Evolutionary conservation across 441 rosid genomes (phyloP).

Genomic region (Sinapis alba): DNA sequence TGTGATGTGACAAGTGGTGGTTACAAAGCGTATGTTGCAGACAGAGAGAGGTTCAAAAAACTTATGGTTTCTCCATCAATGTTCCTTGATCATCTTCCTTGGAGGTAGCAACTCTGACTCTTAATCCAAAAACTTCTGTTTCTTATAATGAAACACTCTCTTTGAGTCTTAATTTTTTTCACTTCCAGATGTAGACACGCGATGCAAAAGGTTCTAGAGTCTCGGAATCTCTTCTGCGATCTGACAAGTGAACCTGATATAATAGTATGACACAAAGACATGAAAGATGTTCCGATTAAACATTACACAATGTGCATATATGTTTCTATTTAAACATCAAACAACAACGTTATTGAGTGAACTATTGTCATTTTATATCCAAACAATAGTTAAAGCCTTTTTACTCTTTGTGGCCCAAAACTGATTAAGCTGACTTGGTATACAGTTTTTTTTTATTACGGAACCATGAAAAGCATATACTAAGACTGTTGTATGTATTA

Average conservation of each 20-base stretch:
- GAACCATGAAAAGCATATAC: no score
- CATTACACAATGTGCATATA: not conserved
- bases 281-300: not conserved
- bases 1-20: slow-evolving; percentile 33
- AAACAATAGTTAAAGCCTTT: not conserved
- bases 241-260: not conserved
- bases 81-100: slow-evolving; percentile 96
- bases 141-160: not conserved
- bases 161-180: not conserved
- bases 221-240: not conserved
- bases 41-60: slow-evolving; percentile 69
- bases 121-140: not conserved
- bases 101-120: slow-evolving; percentile 58
- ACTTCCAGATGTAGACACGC: not conserved
- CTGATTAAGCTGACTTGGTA: not conserved
- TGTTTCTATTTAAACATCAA: not conserved
- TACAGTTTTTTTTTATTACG: no score
- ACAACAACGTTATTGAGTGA: not conserved
- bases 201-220: not conserved
- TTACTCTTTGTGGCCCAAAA: not conserved
- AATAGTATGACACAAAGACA: not conserved
- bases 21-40: slow-evolving; percentile 72
- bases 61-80: slow-evolving; percentile 77
- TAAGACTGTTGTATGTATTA: no score
- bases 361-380: not conserved